Evolutionary conservation across 2,329 filamentous ascomycete species (phyloP).

Genomic region (Teratosphaeria nubilosa): DNA sequence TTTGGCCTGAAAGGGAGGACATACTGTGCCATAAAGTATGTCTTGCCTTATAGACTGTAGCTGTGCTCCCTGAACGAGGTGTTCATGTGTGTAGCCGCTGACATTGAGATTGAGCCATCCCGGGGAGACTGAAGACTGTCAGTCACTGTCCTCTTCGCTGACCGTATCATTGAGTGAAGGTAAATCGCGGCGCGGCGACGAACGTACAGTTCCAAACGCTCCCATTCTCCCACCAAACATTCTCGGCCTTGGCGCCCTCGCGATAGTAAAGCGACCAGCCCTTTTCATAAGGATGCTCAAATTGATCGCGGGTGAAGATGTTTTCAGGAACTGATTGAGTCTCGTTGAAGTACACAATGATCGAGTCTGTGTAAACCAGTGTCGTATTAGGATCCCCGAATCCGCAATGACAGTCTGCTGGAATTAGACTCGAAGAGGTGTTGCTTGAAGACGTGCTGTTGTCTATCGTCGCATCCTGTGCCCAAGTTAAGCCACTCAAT

Average conservation of each 20-base stretch:
- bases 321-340: slow-evolving; percentile 26
- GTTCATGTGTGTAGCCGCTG: slow-evolving; percentile 24
- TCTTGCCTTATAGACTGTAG: slow-evolving; percentile 35
- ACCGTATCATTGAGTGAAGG: neutral
- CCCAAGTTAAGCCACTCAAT: neutral
- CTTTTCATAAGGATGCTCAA: slow-evolving; percentile 35
- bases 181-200: neutral
- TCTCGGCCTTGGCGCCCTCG: slow-evolving; percentile 32
- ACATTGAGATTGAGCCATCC: slow-evolving; percentile 27
- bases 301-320: slow-evolving; percentile 32
- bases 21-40: slow-evolving; percentile 36
- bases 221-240: slow-evolving; percentile 25
- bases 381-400: slow-evolving; percentile 32
- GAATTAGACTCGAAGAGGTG: neutral
- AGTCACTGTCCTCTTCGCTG: neutral
- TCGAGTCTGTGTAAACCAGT: slow-evolving; percentile 36
- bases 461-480: neutral
- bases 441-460: neutral
- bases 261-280: slow-evolving; percentile 38
- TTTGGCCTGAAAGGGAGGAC: neutral
- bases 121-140: neutral
- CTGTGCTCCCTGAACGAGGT: slow-evolving; percentile 35
- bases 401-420: slow-evolving; percentile 35
- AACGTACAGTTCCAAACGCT: slow-evolving; percentile 6
- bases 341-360: slow-evolving; percentile 44